These are phyloP conservation scores for Trametes cinnabarina DNA, from an alignment of 768 basidiomycete species.

Conservation along the genomic window DNA sequence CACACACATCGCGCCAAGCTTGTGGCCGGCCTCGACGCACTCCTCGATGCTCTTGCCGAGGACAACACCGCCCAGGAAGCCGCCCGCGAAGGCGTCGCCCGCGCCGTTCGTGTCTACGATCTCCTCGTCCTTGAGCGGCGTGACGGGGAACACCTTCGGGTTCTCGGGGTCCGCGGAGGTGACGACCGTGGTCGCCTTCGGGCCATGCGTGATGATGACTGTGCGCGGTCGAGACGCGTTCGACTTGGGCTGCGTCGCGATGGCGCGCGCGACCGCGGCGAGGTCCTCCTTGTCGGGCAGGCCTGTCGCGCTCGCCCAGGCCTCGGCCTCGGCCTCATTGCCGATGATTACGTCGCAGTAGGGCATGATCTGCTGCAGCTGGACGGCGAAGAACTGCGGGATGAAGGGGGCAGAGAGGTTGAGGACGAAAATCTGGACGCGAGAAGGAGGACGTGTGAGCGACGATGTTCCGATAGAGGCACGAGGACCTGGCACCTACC, in stretches of 20 bases:
- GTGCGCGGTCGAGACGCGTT: constrained; percentile 74
- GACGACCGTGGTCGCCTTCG: constrained; percentile 75
- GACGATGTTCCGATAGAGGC: not conserved
- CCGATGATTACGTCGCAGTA: constrained; percentile 90
- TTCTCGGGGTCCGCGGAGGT: constrained; percentile 52
- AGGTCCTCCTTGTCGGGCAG: constrained; percentile 66
- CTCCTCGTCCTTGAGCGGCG: constrained; percentile 51
- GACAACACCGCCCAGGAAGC: constrained; percentile 85
- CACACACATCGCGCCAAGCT: constrained; percentile 82
- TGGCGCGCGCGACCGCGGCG: constrained; percentile 62
- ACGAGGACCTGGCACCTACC: constrained; percentile 40
- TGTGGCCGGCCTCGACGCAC: constrained; percentile 82
- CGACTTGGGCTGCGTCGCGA: constrained; percentile 74
- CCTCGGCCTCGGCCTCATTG: constrained; percentile 93
- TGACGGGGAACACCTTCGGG: constrained; percentile 58
- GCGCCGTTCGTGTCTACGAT: constrained; percentile 99
- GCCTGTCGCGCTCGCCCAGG: constrained; percentile 76
- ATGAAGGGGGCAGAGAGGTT: constrained; percentile 99
- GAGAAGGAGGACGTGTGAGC: not conserved
- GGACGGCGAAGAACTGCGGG: constrained; percentile 83
- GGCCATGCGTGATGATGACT: constrained; percentile 91
- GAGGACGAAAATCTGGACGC: constrained; percentile 70
- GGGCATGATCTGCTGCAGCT: constrained; percentile 78
- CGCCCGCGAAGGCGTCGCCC: constrained; percentile 96
- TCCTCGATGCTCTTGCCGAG: constrained; percentile 76